Base-by-base conservation (phyloP, 768 basidiomycete genomes). In the Gloeostereum incarnatum region DNA sequence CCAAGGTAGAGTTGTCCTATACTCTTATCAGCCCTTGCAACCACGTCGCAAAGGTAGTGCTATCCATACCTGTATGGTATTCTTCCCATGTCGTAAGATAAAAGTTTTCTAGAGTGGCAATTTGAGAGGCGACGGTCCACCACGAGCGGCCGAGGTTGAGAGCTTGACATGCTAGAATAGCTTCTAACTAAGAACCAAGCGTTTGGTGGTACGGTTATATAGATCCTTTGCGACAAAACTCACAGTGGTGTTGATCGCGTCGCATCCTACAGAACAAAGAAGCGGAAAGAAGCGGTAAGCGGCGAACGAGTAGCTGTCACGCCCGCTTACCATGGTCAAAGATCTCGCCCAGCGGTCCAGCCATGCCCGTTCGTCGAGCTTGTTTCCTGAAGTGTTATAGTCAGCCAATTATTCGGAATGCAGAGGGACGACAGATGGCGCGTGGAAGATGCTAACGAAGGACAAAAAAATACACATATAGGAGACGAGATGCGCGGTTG, bases 331-430 rank as follows among this genome's bases (percentile, higher is more conserved):
- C 94, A 59, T 98, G 96, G 54, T 99, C 96, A 57, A 99, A 99
- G 80, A 98, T 82, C 58, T 99, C 88, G 13, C 96, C 96, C 22
- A 98, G 63, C 18, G 94, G 94, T 4, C 96, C 89, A n/a, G 91
- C 85, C 88, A 96, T 98, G 1, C 91, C 91, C 1, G 92, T 94
- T 36, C 94, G 65, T 45, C 96, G 67, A 16, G 96, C 96, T 60
- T 99, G 96, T 57, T 97, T 97, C 11, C 94, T 90, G 46, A 31
- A 17, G n/a, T 20, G 19, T 6, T 36, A 9, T 50, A 31, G 3
- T 36, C 29, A 22, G 16, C 17, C 17, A 35, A 17, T 13, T 14
- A 11, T n/a, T n/a, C n/a, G n/a, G n/a, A n/a, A n/a, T n/a, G n/a
- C n/a, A n/a, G n/a, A n/a, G n/a, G n/a, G n/a, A n/a, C n/a, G n/a